Evolutionary conservation across 2,329 filamentous ascomycete species (phyloP).

Genomic region (Aspergillus alliaceus): DNA sequence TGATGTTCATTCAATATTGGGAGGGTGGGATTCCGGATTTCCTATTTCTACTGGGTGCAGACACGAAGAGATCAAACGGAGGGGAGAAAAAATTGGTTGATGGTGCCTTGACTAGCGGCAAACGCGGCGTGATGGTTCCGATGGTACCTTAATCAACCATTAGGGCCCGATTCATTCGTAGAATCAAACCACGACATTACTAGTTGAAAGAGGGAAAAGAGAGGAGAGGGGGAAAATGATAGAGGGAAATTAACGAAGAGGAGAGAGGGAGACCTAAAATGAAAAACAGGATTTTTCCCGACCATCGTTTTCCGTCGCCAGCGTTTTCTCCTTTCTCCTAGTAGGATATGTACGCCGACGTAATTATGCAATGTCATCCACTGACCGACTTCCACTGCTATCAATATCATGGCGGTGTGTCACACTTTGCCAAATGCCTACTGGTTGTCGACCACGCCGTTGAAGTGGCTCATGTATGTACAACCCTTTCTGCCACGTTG

Average conservation of each 20-base stretch:
- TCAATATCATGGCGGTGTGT: slow-evolving; percentile 19
- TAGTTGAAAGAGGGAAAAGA: background rate
- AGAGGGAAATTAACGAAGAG: background rate
- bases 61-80: background rate
- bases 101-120: slow-evolving; percentile 1
- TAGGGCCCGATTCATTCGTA: background rate
- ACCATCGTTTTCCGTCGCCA: background rate
- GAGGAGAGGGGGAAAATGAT: background rate
- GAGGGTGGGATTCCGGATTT: background rate
- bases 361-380: slow-evolving; percentile 3
- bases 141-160: slow-evolving; percentile 1
- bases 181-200: background rate
- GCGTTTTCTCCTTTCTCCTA: background rate
- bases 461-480: slow-evolving; percentile 10
- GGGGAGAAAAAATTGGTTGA: background rate
- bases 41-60: background rate
- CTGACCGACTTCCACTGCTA: slow-evolving; percentile 3
- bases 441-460: slow-evolving; percentile 2
- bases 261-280: too few species aligned
- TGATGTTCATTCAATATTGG: background rate
- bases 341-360: background rate
- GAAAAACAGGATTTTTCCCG: background rate
- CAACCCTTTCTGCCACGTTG: slow-evolving; percentile 16
- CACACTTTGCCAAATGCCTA: background rate
- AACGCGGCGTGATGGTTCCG: background rate